Conservation (phyloP, 106 monocot species). For the Agapanthus africanus region DNA sequence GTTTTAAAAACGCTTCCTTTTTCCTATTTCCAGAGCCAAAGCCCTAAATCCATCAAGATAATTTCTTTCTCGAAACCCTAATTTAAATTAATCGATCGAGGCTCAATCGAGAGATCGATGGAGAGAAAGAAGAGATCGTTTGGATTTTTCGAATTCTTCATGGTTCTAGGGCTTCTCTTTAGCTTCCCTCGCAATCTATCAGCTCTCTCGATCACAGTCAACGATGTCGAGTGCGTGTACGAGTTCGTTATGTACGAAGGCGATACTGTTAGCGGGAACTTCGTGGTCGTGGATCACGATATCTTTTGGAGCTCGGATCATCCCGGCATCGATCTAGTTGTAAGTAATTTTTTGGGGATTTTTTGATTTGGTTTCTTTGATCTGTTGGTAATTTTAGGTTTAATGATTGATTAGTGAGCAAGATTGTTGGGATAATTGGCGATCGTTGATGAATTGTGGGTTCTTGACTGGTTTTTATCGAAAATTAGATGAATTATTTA, state of each 20-base stretch:
- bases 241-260: conserved; percentile 63
- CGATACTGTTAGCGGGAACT: conserved; percentile 53
- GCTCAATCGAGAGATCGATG: no score
- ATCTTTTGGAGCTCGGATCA: conserved; percentile 66
- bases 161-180: conserved; percentile 16
- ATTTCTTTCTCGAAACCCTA: no score
- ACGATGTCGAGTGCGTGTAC: conserved; percentile 58
- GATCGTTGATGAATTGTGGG: no score
- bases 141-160: not conserved
- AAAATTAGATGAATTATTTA: no score
- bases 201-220: conserved; percentile 53
- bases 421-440: no score
- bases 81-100: no score
- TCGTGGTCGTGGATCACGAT: conserved; percentile 67
- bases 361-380: not conserved
- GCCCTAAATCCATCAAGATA: no score
- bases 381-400: not conserved
- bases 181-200: conserved; percentile 14
- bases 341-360: conserved; percentile 14
- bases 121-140: conserved; percentile 11
- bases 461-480: no score
- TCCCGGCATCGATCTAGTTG: conserved; percentile 52
- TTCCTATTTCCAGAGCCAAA: no score
- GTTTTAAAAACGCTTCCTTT: no score
- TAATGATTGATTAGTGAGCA: no score